Base-by-base conservation (phyloP, 192 early-diverging fungal genomes). In the Phycomyces blakesleeanus region DNA sequence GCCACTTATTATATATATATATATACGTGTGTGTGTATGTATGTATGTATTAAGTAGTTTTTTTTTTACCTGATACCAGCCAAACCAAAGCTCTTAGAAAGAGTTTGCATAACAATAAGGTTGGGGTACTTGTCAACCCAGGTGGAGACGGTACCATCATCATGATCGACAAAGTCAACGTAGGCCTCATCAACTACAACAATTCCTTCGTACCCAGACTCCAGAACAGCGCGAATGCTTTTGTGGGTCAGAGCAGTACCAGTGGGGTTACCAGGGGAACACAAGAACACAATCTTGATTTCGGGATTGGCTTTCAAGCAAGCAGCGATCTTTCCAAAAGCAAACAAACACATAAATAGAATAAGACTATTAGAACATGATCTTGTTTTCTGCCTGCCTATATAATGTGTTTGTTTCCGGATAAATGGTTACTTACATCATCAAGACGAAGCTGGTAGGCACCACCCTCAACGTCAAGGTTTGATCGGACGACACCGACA, bases 111-210 rank as follows among this genome's bases (percentile, higher is more conserved):
- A 41, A 99, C 95, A 61, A 99, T 79, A 58, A 99, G 73, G 65
- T 96, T 97, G 38, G 94, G 93, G 63, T 98, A 98, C 29, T 89
- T 71, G 18, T 68, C 63, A 20, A 93, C 86, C 89, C 93, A 93
- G 37, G 69, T 66, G 3, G 90, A 91, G 5, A 89, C 87, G 12
- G 89, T 86, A n/a, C 82, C 83, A 20, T 86, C 84, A 27, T 79
- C 78, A 12, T 78, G 50, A 25, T 84, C 82, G 59, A 89, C 83
- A 81, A 99, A 99, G 75, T 99, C 98, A 24, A 98, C 87, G 72
- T 99, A 98, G 3, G 98, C 98, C 74, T 99, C 98, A 80, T 99
- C 98, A 1, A 99, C 88, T 11, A 91, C 90, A 4, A 99, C 94
- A n/a, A 99, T 66, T 3, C 96, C 96, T 20, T 80, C 81, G 73